These are phyloP conservation scores for Plenodomus tracheiphilus DNA, from an alignment of 2,329 filamentous ascomycete species.

Conservation along the genomic window DNA sequence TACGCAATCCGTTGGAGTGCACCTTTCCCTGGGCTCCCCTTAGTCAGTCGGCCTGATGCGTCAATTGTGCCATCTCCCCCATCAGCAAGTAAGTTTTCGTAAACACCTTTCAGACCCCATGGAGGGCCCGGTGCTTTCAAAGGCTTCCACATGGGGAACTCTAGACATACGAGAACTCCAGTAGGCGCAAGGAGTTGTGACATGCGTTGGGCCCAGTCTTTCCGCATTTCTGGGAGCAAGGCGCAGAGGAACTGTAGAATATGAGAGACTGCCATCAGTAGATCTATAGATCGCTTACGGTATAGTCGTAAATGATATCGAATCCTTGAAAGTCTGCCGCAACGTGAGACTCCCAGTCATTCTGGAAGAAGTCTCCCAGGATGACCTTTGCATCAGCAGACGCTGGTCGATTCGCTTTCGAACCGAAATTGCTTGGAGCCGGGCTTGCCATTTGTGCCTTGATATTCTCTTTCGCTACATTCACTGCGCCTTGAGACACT, in stretches of 20 bases:
- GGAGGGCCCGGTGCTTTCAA: conserved; percentile 69
- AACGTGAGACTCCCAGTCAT: conserved; percentile 54
- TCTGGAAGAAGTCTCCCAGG: conserved; percentile 66
- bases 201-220: conserved; percentile 59
- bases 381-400: conserved; percentile 51
- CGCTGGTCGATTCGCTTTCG: neutral
- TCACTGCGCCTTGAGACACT: conserved; percentile 54
- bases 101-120: conserved; percentile 62
- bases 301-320: conserved; percentile 66
- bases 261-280: neutral
- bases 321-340: conserved; percentile 39
- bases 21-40: conserved; percentile 2
- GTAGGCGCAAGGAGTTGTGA: conserved; percentile 55
- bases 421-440: neutral
- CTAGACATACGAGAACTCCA: conserved; percentile 64
- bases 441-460: conserved; percentile 10
- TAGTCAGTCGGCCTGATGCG: conserved; percentile 9
- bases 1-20: conserved; percentile 13
- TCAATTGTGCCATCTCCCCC: conserved; percentile 15
- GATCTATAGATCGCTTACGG: conserved; percentile 43
- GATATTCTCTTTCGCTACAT: conserved; percentile 15
- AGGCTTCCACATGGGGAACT: conserved; percentile 73
- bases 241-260: conserved; percentile 60
- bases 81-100: conserved; percentile 15
- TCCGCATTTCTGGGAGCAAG: conserved; percentile 56